Conservation (phyloP, 192 early-diverging fungal genomes). For the Linnemannia exigua region DNA sequence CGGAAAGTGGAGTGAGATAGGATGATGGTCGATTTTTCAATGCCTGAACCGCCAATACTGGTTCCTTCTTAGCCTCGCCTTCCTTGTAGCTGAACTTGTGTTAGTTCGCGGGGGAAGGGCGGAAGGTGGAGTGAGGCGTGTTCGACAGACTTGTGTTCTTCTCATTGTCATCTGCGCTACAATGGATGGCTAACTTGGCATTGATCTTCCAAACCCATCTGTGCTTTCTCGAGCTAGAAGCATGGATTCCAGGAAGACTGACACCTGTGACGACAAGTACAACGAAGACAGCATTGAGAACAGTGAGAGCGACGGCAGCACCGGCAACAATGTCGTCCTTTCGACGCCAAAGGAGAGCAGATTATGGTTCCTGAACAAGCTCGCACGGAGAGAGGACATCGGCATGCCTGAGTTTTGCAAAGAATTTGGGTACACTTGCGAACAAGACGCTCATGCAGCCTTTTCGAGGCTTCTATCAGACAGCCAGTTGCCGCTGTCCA, state of each 20-base stretch:
- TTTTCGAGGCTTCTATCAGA: slow-evolving; percentile 2
- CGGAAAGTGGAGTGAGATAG: slow-evolving; percentile 8
- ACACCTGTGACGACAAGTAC: background rate
- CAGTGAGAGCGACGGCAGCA: background rate
- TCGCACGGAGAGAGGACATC: background rate
- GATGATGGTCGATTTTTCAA: background rate
- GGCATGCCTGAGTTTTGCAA: slow-evolving; percentile 1
- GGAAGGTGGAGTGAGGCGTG: background rate
- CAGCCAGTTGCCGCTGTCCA: background rate
- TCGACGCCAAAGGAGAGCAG: background rate
- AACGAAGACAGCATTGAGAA: background rate
- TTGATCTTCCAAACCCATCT: background rate
- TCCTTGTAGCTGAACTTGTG: background rate
- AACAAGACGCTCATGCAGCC: slow-evolving; percentile 5
- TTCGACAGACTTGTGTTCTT: slow-evolving; percentile 1
- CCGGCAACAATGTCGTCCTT: slow-evolving; percentile 1
- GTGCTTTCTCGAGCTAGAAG: slow-evolving; percentile 6
- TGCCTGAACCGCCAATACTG: background rate
- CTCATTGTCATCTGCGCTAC: background rate
- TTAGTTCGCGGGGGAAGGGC: background rate
- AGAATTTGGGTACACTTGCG: slow-evolving; percentile 12
- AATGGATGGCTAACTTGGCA: background rate
- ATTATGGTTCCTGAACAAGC: background rate
- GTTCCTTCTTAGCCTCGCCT: slow-evolving; percentile 9
- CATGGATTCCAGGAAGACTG: background rate